A percentile compares a stretch with the other conserved stretches of the same genome.
These are phyloP conservation scores for Solanum pennellii DNA, from an alignment of 257 asterid genomes.

Conservation along the genomic window DNA sequence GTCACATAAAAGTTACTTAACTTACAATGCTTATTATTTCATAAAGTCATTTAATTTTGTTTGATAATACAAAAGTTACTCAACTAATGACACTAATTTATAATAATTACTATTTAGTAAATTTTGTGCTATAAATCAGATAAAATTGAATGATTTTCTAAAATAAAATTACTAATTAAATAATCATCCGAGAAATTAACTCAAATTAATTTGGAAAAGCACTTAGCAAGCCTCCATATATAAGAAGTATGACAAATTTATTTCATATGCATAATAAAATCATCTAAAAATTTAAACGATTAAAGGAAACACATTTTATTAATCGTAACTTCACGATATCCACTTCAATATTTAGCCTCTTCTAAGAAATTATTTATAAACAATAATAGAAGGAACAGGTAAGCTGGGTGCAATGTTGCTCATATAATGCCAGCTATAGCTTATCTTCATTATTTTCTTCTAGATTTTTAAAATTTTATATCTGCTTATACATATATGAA, in stretches of 20 bases:
- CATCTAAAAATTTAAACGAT: background rate
- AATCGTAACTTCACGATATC: background rate
- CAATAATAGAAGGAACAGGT: background rate
- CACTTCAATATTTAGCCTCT: background rate
- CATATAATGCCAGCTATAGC: background rate
- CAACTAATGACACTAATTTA: background rate
- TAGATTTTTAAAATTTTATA: constrained; percentile 2
- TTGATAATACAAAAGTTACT: no score
- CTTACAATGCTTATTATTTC: background rate
- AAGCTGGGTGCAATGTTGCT: background rate
- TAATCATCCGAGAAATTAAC: background rate
- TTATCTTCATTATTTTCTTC: constrained; percentile 1
- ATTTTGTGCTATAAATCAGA: background rate
- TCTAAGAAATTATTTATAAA: background rate
- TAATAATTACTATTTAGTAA: background rate
- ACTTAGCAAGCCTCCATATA: background rate
- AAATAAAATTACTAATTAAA: background rate
- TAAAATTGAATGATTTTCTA: background rate
- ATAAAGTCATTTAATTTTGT: no score
- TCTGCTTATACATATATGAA: background rate
- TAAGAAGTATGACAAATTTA: background rate
- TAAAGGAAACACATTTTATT: background rate
- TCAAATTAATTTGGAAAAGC: background rate
- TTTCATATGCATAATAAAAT: background rate
- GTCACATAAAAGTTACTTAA: background rate